These are phyloP conservation scores for Lophiostoma macrostomum DNA, from an alignment of 495 filamentous ascomycete species.

Conservation along the genomic window DNA sequence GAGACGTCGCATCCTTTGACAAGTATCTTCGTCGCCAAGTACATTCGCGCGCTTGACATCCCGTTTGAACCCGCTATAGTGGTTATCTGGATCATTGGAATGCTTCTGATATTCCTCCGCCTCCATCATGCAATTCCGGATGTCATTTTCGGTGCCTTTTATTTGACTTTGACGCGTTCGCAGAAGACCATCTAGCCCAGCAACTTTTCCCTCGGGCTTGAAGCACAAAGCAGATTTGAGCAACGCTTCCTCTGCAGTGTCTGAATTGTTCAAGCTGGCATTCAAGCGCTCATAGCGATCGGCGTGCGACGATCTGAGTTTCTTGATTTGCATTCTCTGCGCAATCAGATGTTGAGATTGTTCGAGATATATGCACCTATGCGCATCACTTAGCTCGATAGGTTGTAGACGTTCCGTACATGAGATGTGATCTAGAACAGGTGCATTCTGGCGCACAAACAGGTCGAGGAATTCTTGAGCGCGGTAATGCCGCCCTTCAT, in stretches of 20 bases:
- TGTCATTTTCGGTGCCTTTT: conserved; percentile 3
- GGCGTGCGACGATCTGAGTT: conserved; percentile 14
- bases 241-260: conserved; percentile 36
- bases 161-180: conserved; percentile 20
- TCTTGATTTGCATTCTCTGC: conserved; percentile 34
- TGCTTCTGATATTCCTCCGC: neutral
- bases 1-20: neutral
- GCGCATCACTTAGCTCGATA: conserved; percentile 23
- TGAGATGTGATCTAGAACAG: conserved; percentile 24
- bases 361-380: conserved; percentile 35
- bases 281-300: conserved; percentile 22
- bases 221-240: conserved; percentile 24
- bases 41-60: neutral
- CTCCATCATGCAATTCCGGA: neutral
- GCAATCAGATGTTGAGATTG: conserved; percentile 34
- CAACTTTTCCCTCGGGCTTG: conserved; percentile 1
- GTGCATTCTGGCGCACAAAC: conserved; percentile 38
- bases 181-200: neutral
- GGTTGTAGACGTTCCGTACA: conserved; percentile 28
- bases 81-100: neutral
- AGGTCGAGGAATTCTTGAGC: conserved; percentile 36
- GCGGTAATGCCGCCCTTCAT: conserved; percentile 27
- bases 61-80: conserved; percentile 5
- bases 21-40: conserved; percentile 6
- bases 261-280: conserved; percentile 13